phyloP scores from a whole-genome alignment of 148 eudicot species.

The Rhododendron kiyosumense region DNA sequence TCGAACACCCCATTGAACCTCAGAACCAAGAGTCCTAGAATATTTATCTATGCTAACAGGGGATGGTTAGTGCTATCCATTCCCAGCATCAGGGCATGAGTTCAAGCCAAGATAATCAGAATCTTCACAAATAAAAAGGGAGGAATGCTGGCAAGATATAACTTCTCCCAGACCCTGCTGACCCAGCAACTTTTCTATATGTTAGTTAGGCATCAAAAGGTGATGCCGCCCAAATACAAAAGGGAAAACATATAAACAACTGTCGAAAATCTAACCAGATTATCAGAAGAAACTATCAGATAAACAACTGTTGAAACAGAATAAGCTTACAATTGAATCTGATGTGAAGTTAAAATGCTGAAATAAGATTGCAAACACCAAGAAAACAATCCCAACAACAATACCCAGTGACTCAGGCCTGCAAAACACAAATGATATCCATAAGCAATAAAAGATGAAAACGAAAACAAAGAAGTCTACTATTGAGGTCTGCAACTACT shows the following conservation, averaged over 20 bases:
- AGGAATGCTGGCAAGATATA: background rate
- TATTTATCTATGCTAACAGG: background rate
- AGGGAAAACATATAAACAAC: background rate
- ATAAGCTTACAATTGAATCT: conserved; percentile 69
- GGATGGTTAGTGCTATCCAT: background rate
- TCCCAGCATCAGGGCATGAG: background rate
- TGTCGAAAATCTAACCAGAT: background rate
- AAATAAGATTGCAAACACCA: conserved; percentile 72
- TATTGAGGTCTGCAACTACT: background rate
- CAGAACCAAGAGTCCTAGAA: background rate
- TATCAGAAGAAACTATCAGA: background rate
- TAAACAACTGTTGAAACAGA: background rate
- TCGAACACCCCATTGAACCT: too few relatives aligned
- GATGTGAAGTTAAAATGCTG: conserved; percentile 82
- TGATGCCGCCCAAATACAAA: background rate
- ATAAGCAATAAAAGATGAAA: background rate
- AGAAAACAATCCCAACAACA: conserved; percentile 80
- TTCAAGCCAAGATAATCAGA: background rate
- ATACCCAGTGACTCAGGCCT: conserved; percentile 98
- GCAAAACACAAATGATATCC: conserved; percentile 29
- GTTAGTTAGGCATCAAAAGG: background rate
- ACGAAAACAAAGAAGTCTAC: background rate
- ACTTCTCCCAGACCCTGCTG: background rate
- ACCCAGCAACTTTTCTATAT: background rate
- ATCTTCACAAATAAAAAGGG: background rate